Base-by-base conservation (phyloP, 2,329 filamentous ascomycete species). In the Calonectria naviculata region DNA sequence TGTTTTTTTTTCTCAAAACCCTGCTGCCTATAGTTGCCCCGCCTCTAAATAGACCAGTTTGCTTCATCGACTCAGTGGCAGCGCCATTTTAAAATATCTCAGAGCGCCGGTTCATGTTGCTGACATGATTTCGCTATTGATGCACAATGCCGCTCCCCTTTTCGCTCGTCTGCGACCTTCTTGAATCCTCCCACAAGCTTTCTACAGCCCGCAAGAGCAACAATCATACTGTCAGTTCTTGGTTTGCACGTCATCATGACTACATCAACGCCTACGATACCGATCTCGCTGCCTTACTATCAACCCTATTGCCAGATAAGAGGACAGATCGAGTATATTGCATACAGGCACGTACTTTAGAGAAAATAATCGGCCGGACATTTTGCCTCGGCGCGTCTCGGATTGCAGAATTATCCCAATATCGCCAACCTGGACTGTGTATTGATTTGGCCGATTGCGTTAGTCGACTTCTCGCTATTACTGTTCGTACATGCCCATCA, bases 271-370 rank as follows among this genome's bases (percentile, higher is more conserved):
- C 87, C 0, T 83, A 89, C 9, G 85, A 88, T 31, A 90, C 89
- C 1, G 85, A 92, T 76, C 85, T 87, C 1, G 84, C 89, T 1
- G 92, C 93, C 3, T 83, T 98, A 1, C 85, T 97, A 0, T 95
- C 93, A 1, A 92, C 92, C 3, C 83, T 98, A 0, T 88, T 97
- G 0, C 94, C 95, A 0, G 92, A 95, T 73, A 91, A 89, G 74
- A 88, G 95, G 65, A 92, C 91, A 3, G 95, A 97, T 79, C 89
- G 94, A 31, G 93, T 96, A 2, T 97, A 95, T 80, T 89, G 87
- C 42, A 86, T 97, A 1, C 90, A 94, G 78, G 85, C 89, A 7
- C 79, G 84, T 10, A 87, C 85, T 0, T 85, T 98, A 0, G 89
- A 92, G 67, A 90, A 88, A 63, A 89, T 94, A n/a, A 87, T 98